Conservation (phyloP, 2,329 filamentous ascomycete species). For the Diplodia scrobiculata region DNA sequence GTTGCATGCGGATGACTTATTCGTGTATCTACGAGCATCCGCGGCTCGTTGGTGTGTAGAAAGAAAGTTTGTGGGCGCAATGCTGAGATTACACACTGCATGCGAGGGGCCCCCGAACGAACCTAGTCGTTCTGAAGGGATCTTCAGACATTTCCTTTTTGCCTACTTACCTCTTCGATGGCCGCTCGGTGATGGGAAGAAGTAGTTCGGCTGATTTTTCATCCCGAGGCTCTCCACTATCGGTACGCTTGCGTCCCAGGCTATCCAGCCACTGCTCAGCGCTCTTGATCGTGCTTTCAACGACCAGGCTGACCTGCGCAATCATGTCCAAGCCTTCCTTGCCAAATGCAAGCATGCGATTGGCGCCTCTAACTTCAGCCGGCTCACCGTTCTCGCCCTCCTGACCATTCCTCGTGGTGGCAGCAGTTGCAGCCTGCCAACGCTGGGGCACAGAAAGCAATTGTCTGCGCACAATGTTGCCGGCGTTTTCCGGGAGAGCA, state of each 20-base stretch:
- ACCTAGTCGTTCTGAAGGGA: not conserved
- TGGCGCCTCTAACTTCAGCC: constrained; percentile 61
- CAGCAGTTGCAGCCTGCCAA: constrained; percentile 69
- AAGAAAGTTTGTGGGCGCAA: not conserved
- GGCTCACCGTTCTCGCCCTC: constrained; percentile 29
- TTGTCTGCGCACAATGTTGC: constrained; percentile 78
- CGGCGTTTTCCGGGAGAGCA: constrained; percentile 84
- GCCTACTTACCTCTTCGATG: not conserved
- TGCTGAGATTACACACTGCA: not conserved
- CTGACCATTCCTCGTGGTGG: constrained; percentile 36
- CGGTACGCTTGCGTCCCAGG: constrained; percentile 54
- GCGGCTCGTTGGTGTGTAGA: not conserved
- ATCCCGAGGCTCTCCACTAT: constrained; percentile 1
- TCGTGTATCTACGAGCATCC: not conserved
- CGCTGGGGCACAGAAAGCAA: constrained; percentile 81
- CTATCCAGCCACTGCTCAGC: constrained; percentile 90
- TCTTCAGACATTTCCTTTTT: not conserved
- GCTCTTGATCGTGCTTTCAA: constrained; percentile 85
- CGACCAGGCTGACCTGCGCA: constrained; percentile 80
- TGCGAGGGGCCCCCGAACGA: not conserved
- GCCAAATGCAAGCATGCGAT: constrained; percentile 80
- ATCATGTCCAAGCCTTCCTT: constrained; percentile 94
- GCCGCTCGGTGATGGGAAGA: not conserved
- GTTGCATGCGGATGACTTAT: not conserved
- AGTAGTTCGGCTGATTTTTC: constrained; percentile 14